These are phyloP conservation scores for Cystobasidium pallidum DNA, from an alignment of 1,284 basidiomycete species.

Conservation along the genomic window DNA sequence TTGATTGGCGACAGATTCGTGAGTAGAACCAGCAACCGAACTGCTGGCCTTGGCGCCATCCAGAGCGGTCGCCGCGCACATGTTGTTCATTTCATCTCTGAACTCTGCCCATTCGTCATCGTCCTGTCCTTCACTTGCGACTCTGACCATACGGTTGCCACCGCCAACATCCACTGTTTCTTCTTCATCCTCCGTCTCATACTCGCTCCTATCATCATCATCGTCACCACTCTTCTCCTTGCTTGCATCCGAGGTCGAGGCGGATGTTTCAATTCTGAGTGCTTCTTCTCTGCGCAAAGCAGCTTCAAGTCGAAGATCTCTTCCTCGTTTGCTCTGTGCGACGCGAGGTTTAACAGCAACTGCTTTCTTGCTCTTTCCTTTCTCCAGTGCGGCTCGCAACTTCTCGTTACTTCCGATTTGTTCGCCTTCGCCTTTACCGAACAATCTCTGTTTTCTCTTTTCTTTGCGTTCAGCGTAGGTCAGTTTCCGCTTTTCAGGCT, in stretches of 20 bases:
- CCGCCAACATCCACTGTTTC: conserved; percentile 37
- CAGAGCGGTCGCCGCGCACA: conserved; percentile 3
- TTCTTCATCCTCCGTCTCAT: conserved; percentile 31
- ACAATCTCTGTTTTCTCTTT: conserved; percentile 35
- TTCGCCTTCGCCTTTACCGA: conserved; percentile 38
- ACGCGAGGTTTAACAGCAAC: conserved; percentile 33
- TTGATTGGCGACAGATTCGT: background rate
- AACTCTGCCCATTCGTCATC: conserved; percentile 40
- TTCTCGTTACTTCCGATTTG: conserved; percentile 17
- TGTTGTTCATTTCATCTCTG: conserved; percentile 12
- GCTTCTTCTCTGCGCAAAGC: conserved; percentile 21
- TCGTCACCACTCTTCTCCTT: conserved; percentile 6
- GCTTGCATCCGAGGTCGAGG: background rate
- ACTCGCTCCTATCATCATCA: conserved; percentile 24
- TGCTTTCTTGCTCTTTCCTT: conserved; percentile 39
- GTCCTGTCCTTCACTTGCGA: conserved; percentile 24
- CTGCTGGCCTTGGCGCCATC: background rate
- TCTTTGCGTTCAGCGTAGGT: conserved; percentile 39
- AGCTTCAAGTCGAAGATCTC: conserved; percentile 35
- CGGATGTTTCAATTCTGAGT: background rate
- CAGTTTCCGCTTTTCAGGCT: conserved; percentile 36
- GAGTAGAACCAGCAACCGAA: conserved; percentile 3
- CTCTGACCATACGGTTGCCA: conserved; percentile 27
- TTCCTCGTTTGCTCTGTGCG: conserved; percentile 37
- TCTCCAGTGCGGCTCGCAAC: conserved; percentile 23